Base-by-base conservation (phyloP, 2,329 filamentous ascomycete genomes). In the Ophiostoma quercus region DNA sequence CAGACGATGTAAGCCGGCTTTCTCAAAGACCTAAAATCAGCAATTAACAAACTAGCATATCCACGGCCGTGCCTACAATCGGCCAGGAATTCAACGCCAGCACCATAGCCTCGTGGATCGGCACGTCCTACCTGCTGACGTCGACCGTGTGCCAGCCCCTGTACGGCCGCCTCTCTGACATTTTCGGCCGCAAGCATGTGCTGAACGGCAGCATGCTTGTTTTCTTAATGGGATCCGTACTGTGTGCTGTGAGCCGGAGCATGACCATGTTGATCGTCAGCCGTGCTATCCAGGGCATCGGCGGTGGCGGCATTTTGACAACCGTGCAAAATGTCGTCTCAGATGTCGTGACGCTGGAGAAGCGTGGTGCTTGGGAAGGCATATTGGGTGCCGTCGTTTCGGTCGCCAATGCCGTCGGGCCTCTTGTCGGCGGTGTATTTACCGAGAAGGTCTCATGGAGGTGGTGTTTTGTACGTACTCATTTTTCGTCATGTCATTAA, bases 211-310 rank as follows among this genome's bases (percentile, higher is more conserved):
- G 68, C 60, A 63, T 71, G 68, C 39, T 57, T 34, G 29, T 74
- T 9, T 74, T 74, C 25, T 41, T 73, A 16, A 12, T 73, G 1
- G 73, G 72, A 0, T 73, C 72, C 4, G 60, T 74, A 14, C 69
- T 73, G 9, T 74, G 69, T 12, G 72, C 71, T 1, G 70, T 73
- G 1, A 69, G 71, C 0, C 69, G 68, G 22, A 71, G 43, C 51
- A 71, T 72, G 54, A 72, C 57, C 11, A 71, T 71, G 70, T 70
- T 73, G 11, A 71, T 74, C 8, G 51, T 72, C 19, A 71, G 72
- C 16, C 72, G 72, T 73, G 54, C 39, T 63, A 67, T 34, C 34
- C 47, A 54, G 57, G 72, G 72, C 9, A 67, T 73, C 16, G 71
- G 72, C 6, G 72, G 72, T 14, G 71, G 71, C 7, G 71, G 73